phyloP scores from a whole-genome alignment of 805 yeast species.

The Torulaspora indica region DNA sequence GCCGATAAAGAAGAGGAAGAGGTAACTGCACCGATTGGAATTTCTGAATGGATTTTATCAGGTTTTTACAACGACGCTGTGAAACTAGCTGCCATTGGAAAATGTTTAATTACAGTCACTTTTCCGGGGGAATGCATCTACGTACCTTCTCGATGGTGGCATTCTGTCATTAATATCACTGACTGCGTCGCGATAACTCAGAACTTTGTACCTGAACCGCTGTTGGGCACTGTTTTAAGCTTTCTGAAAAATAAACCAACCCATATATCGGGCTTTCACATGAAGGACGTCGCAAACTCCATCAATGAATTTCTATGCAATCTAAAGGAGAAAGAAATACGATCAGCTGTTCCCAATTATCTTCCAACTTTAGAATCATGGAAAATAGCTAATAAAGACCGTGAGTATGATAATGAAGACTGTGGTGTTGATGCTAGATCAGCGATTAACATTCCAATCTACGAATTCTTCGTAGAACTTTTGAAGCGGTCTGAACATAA shows the following conservation, averaged over 20 bases:
- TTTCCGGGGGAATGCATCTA: slow-evolving; percentile 79
- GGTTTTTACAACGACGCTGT: slow-evolving; percentile 74
- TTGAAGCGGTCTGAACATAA: slow-evolving; percentile 40
- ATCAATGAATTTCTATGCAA: slow-evolving; percentile 22
- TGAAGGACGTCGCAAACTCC: slow-evolving; percentile 44
- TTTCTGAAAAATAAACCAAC: slow-evolving; percentile 62
- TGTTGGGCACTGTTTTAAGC: slow-evolving; percentile 55
- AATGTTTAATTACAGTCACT: slow-evolving; percentile 65
- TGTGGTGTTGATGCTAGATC: slow-evolving; percentile 50
- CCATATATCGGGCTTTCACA: slow-evolving; percentile 78
- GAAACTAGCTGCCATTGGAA: slow-evolving; percentile 44
- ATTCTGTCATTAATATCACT: slow-evolving; percentile 78
- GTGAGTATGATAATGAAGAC: slow-evolving; percentile 47
- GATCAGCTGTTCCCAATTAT: slow-evolving; percentile 9
- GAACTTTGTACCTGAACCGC: slow-evolving; percentile 71
- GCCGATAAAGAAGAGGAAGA: slow-evolving; percentile 75
- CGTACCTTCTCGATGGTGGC: slow-evolving; percentile 99
- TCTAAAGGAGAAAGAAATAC: slow-evolving; percentile 1
- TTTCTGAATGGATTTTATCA: slow-evolving; percentile 84
- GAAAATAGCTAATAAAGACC: slow-evolving; percentile 28
- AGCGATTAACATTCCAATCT: slow-evolving; percentile 48
- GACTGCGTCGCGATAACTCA: slow-evolving; percentile 85
- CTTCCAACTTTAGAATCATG: slow-evolving; percentile 29
- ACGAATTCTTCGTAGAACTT: slow-evolving; percentile 53
- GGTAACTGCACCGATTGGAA: slow-evolving; percentile 86